Percentiles rank a stretch among this genome's conserved stretches.
Evolutionary conservation across 176 grass and related monocot species (phyloP).

Genomic region (Hordeum marinum): DNA sequence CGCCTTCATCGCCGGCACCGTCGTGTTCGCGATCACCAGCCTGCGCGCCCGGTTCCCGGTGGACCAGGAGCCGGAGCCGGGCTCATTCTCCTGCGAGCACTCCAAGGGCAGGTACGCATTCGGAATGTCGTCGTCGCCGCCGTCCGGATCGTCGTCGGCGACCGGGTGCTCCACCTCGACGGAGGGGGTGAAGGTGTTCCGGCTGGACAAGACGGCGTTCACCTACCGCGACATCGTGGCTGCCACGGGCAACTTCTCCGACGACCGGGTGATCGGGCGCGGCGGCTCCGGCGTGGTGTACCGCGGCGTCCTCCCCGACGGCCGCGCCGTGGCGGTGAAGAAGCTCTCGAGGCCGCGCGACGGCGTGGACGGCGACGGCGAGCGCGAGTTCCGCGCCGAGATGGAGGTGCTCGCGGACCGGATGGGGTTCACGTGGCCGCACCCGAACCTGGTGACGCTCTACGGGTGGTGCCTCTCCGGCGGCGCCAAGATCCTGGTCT

Average conservation of each 20-base stretch:
- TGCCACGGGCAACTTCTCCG: conserved; percentile 70
- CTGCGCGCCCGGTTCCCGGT: conserved; percentile 25
- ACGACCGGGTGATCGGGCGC: conserved; percentile 61
- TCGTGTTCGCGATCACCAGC: conserved; percentile 27
- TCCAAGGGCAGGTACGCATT: conserved; percentile 33
- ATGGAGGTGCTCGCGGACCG: conserved; percentile 75
- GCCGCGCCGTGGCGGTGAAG: conserved; percentile 76
- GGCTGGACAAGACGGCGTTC: conserved; percentile 54
- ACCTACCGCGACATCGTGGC: conserved; percentile 76
- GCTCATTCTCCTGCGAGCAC: conserved; percentile 25
- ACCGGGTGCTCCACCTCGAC: conserved; percentile 34
- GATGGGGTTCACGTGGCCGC: conserved; percentile 55
- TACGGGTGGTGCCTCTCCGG: conserved; percentile 88
- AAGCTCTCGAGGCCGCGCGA: conserved; percentile 47
- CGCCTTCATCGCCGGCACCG: conserved; percentile 34
- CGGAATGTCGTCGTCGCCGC: conserved; percentile 20
- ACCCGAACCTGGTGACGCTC: conserved; percentile 83
- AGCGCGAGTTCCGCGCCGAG: conserved; percentile 89
- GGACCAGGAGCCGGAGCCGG: conserved; percentile 37
- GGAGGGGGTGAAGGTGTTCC: conserved; percentile 61
- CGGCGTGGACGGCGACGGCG: conserved; percentile 33
- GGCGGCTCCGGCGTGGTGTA: conserved; percentile 91
- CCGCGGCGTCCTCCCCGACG: conserved; percentile 71
- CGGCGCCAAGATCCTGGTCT: conserved; percentile 68
- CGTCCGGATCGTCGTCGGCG: conserved; percentile 13